Conservation (phyloP, 495 filamentous ascomycete species). For the Aspergillus carlsbadensis region DNA sequence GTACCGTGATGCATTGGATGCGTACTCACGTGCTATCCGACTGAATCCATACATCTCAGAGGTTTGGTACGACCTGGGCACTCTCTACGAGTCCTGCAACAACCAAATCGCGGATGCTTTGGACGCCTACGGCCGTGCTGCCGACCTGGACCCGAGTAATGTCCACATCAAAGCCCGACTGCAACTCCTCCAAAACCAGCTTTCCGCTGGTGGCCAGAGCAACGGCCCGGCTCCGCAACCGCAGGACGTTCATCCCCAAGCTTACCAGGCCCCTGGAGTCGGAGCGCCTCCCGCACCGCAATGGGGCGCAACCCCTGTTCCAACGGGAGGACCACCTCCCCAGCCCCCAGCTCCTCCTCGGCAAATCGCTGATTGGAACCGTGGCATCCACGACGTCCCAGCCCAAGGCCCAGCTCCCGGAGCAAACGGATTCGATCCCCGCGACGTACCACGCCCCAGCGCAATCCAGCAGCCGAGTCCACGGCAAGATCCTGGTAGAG, state of each 20-base stretch:
- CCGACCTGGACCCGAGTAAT: constrained; percentile 89
- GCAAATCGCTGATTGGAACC: constrained; percentile 67
- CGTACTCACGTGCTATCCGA: constrained; percentile 96
- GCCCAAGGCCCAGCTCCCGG: constrained; percentile 66
- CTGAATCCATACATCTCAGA: constrained; percentile 99
- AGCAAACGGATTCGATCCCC: constrained; percentile 74
- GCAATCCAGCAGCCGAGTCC: constrained; percentile 68
- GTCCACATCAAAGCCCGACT: constrained; percentile 95
- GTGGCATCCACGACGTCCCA: constrained; percentile 71
- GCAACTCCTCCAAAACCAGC: constrained; percentile 78
- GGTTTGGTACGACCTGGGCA: constrained; percentile 99
- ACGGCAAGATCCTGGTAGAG: constrained; percentile 66
- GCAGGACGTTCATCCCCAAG: constrained; percentile 83
- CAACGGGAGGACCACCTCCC: constrained; percentile 59
- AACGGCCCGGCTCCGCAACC: constrained; percentile 71
- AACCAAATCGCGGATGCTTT: constrained; percentile 97
- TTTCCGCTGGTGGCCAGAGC: constrained; percentile 65
- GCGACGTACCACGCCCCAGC: constrained; percentile 65
- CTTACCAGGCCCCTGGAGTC: constrained; percentile 72
- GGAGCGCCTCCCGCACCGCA: constrained; percentile 77
- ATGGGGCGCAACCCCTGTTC: constrained; percentile 73
- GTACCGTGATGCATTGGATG: constrained; percentile 97
- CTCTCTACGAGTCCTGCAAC: constrained; percentile 97
- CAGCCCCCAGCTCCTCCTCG: constrained; percentile 63
- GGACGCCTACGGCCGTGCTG: constrained; percentile 92